Conservation (phyloP, 2,329 filamentous ascomycete genomes). For the Hypomyces rosellus region DNA sequence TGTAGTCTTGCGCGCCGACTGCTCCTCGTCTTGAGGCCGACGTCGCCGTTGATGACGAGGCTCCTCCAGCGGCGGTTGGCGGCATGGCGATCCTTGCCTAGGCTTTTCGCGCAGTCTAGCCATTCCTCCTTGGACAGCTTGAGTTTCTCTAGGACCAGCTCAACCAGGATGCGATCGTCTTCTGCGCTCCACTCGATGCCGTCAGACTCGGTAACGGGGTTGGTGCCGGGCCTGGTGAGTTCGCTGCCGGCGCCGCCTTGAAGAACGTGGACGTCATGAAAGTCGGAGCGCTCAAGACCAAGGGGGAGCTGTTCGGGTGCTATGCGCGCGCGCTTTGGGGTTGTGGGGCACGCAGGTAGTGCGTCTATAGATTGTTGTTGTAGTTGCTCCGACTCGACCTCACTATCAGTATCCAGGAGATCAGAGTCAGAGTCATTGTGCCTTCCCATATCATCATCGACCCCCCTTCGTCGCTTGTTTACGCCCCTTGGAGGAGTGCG, state of each 20-base stretch:
- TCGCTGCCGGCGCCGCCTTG: slow-evolving; percentile 21
- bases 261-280: slow-evolving; percentile 42
- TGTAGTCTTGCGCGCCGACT: slow-evolving; percentile 41
- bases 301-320: slow-evolving; percentile 55
- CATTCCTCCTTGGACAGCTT: slow-evolving; percentile 58
- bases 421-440: slow-evolving; percentile 27
- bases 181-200: slow-evolving; percentile 53
- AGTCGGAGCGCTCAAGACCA: slow-evolving; percentile 53
- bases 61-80: slow-evolving; percentile 58
- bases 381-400: slow-evolving; percentile 12
- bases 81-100: slow-evolving; percentile 54
- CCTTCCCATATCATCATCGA: slow-evolving; percentile 41
- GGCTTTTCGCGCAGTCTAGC: slow-evolving; percentile 59
- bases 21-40: slow-evolving; percentile 48
- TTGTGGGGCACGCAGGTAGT: slow-evolving; percentile 34
- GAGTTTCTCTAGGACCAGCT: slow-evolving; percentile 61
- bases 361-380: slow-evolving; percentile 12
- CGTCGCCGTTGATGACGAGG: slow-evolving; percentile 51
- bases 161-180: slow-evolving; percentile 59
- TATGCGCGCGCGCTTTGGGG: slow-evolving; percentile 55
- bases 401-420: slow-evolving; percentile 28
- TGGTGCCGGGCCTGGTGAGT: slow-evolving; percentile 25
- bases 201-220: slow-evolving; percentile 39
- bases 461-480: slow-evolving; percentile 48
- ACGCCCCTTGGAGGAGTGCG: slow-evolving; percentile 40